These are phyloP conservation scores for Angomonas deanei DNA, from an alignment of 208 protist genomes.

Conservation along the genomic window DNA sequence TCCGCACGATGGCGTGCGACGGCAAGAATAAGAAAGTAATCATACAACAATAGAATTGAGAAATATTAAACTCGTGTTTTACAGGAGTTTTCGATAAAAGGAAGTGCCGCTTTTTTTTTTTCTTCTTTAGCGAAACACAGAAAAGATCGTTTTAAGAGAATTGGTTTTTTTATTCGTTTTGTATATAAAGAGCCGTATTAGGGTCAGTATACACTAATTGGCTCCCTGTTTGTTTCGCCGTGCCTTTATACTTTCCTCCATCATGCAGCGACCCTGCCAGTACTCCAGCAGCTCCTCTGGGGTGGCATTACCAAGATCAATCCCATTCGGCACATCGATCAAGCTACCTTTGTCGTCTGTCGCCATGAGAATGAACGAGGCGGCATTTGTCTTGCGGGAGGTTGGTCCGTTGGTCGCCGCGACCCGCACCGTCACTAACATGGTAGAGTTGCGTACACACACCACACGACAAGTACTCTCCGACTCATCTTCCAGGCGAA, in stretches of 20 bases:
- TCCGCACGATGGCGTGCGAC: no score
- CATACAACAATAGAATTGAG: no score
- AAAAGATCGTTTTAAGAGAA: no score
- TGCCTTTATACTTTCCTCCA: slow-evolving; percentile 2
- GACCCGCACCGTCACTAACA: slow-evolving; percentile 31
- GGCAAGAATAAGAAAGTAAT: no score
- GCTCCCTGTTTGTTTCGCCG: no score
- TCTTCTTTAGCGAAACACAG: no score
- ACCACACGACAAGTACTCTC: slow-evolving; percentile 19
- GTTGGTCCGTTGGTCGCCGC: slow-evolving; percentile 2
- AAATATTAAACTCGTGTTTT: no score
- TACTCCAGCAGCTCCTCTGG: slow-evolving; percentile 12
- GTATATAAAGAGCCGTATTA: no score
- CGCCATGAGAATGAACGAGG: slow-evolving; percentile 26
- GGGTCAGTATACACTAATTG: no score
- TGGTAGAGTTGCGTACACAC: slow-evolving; percentile 27
- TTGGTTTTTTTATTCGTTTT: no score
- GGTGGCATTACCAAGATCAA: slow-evolving; percentile 7
- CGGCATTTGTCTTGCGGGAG: slow-evolving; percentile 14
- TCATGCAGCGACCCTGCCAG: slow-evolving; percentile 12
- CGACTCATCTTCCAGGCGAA: slow-evolving; percentile 13
- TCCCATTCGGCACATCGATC: not conserved
- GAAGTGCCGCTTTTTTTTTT: no score
- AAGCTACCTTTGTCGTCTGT: slow-evolving; percentile 3
- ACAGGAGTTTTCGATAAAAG: no score